phyloP scores from a whole-genome alignment of 768 basidiomycete genomes.

The Megacollybia marginata region DNA sequence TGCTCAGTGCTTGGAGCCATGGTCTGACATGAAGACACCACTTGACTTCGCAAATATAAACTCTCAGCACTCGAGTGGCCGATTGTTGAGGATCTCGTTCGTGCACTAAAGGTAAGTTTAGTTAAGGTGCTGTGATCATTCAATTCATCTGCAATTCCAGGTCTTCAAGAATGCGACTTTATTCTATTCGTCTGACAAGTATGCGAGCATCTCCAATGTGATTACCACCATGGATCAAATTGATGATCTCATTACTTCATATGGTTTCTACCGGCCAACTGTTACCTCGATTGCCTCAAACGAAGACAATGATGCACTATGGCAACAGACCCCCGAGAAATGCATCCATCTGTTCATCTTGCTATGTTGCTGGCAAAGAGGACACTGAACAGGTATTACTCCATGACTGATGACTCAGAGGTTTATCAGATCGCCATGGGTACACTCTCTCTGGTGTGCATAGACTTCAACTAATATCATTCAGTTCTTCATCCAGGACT shows the following conservation, averaged over 20 bases:
- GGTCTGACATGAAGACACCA: conserved; percentile 5
- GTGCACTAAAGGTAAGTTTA: conserved; percentile 11
- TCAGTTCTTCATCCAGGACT: conserved; percentile 19
- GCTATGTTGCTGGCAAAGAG: conserved; percentile 10
- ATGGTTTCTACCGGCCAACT: no score
- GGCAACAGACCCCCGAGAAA: not conserved
- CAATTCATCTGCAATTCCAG: not conserved
- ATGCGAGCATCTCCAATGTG: not conserved
- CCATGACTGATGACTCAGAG: conserved; percentile 10
- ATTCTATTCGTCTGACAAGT: not conserved
- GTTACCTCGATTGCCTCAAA: no score
- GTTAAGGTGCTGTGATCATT: not conserved
- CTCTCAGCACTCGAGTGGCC: conserved; percentile 15
- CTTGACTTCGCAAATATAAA: conserved; percentile 6
- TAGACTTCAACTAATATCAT: not conserved
- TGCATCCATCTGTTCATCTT: conserved; percentile 2
- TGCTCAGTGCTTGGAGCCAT: conserved; percentile 11
- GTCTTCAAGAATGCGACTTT: conserved; percentile 15
- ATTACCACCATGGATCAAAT: not conserved
- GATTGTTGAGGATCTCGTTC: conserved; percentile 11
- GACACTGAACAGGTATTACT: conserved; percentile 16
- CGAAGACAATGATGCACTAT: no score
- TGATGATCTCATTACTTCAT: not conserved
- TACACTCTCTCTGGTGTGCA: conserved; percentile 5
- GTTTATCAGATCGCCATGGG: conserved; percentile 18